Percentiles rank a stretch among this genome's conserved stretches.
Conservation (phyloP, 768 basidiomycete genomes). For the Leccinum subgranulosum region DNA sequence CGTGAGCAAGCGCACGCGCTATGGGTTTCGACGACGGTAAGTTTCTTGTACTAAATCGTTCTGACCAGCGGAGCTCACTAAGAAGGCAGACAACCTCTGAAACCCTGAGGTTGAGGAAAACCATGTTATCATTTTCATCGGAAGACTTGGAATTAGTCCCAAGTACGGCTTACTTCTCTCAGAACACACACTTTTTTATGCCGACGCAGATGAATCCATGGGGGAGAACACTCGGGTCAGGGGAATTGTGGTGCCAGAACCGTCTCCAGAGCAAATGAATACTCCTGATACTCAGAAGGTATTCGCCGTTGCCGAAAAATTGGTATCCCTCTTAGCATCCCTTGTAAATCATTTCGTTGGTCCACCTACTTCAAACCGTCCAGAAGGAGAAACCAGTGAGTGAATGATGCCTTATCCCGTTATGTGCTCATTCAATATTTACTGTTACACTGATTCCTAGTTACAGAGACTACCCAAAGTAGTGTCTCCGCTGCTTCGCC, state of each 20-base stretch:
- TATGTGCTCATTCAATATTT: not conserved
- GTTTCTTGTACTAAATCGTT: no score
- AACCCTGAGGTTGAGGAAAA: not conserved
- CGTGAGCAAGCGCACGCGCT: not conserved
- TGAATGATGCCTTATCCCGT: no score
- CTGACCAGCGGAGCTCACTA: not conserved
- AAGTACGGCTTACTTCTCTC: not conserved
- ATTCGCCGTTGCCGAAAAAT: not conserved
- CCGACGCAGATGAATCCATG: not conserved
- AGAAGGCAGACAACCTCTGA: slow-evolving; percentile 4
- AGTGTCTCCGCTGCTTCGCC: not conserved
- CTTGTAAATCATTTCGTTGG: not conserved
- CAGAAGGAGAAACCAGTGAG: not conserved
- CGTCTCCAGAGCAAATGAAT: not conserved
- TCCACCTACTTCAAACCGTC: not conserved
- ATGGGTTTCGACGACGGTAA: not conserved
- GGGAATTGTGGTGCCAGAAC: not conserved
- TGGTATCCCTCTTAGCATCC: not conserved
- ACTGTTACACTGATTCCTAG: not conserved
- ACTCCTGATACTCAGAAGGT: not conserved
- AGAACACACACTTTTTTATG: no score
- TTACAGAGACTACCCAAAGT: not conserved
- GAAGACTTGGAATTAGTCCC: not conserved
- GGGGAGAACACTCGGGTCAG: not conserved
- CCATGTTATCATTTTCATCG: not conserved